These are phyloP conservation scores for Xylariaceae sp. DNA, from an alignment of 2,329 filamentous ascomycete genomes.

Conservation along the genomic window DNA sequence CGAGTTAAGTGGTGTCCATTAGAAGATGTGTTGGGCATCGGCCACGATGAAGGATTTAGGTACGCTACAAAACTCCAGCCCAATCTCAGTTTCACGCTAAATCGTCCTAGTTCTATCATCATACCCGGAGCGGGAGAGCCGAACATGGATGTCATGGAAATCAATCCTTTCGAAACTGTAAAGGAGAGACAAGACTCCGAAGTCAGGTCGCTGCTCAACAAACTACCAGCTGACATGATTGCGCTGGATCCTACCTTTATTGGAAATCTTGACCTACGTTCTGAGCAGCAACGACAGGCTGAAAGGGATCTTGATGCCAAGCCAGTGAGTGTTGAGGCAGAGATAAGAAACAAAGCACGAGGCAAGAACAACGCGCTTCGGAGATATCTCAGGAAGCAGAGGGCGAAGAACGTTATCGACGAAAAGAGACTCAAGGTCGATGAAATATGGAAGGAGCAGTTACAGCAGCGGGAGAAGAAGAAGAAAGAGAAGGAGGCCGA, in stretches of 20 bases:
- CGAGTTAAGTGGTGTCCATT: conserved; percentile 88
- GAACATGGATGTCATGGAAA: conserved; percentile 90
- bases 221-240: conserved; percentile 95
- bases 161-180: conserved; percentile 89
- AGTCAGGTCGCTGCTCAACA: conserved; percentile 85
- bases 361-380: conserved; percentile 86
- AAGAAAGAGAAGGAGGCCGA: conserved; percentile 61
- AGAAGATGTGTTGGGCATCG: conserved; percentile 84
- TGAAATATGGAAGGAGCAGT: conserved; percentile 68
- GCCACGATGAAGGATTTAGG: conserved; percentile 80
- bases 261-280: conserved; percentile 77
- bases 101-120: conserved; percentile 48
- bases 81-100: conserved; percentile 37
- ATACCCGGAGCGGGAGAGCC: conserved; percentile 93
- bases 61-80: neutral
- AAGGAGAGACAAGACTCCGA: conserved; percentile 92
- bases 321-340: conserved; percentile 50
- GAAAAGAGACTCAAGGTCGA: conserved; percentile 86
- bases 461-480: conserved; percentile 60
- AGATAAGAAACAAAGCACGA: conserved; percentile 69
- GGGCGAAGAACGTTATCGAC: conserved; percentile 89
- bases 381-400: conserved; percentile 87
- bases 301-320: conserved; percentile 76
- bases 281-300: conserved; percentile 67
- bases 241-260: conserved; percentile 88